Conservation (phyloP, 2,329 filamentous ascomycete genomes). For the Cadophora gregata region DNA sequence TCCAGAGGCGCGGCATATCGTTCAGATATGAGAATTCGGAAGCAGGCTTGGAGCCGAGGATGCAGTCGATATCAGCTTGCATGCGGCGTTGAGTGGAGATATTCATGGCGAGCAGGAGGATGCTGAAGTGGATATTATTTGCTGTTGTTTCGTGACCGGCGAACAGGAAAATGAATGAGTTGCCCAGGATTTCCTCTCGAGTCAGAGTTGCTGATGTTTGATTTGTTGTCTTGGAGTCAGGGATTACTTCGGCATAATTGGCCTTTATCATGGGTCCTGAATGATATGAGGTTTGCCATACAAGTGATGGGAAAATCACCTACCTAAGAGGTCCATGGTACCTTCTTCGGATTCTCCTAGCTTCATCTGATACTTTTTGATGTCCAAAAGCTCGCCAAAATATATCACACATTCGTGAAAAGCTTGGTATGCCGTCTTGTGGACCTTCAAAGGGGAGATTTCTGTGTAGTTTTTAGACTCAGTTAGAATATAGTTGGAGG, state of each 20-base stretch:
- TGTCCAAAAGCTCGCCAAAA: slow-evolving; percentile 56
- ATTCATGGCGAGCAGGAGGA: slow-evolving; percentile 40
- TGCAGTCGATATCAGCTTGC: slow-evolving; percentile 40
- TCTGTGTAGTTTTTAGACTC: slow-evolving; percentile 13
- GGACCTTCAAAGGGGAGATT: slow-evolving; percentile 48
- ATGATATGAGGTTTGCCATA: slow-evolving; percentile 14
- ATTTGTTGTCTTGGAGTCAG: not conserved
- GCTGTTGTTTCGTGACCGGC: slow-evolving; percentile 46
- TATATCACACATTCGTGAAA: slow-evolving; percentile 56
- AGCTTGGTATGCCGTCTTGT: slow-evolving; percentile 49
- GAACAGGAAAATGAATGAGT: slow-evolving; percentile 44
- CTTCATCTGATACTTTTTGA: slow-evolving; percentile 35
- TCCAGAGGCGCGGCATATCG: slow-evolving; percentile 39
- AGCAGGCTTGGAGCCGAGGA: slow-evolving; percentile 35
- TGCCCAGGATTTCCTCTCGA: slow-evolving; percentile 42
- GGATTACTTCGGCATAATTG: slow-evolving; percentile 23
- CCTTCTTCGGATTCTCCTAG: slow-evolving; percentile 33
- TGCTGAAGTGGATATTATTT: slow-evolving; percentile 41
- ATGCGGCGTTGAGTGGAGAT: slow-evolving; percentile 29
- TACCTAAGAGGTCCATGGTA: slow-evolving; percentile 40
- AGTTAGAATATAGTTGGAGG: not conserved
- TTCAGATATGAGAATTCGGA: slow-evolving; percentile 33
- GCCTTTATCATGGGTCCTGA: slow-evolving; percentile 36
- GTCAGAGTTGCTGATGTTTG: slow-evolving; percentile 34
- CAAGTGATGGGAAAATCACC: not conserved